Base-by-base conservation (phyloP, 1,284 basidiomycete genomes). In the Apiotrichum sp. region DNA sequence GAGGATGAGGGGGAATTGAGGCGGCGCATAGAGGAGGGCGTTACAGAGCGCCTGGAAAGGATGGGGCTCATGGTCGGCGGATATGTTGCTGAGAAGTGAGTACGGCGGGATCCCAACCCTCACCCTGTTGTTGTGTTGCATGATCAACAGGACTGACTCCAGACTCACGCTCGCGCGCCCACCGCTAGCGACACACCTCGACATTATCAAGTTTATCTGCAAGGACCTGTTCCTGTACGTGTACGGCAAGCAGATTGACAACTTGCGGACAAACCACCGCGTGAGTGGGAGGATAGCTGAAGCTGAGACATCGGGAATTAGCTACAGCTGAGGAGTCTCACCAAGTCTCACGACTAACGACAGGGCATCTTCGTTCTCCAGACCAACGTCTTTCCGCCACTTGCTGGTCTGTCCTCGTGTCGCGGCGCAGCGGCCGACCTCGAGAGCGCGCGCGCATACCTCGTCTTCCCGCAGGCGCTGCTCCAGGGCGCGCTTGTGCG, bases 311-410 rank as follows among this genome's bases (percentile, higher is more conserved):
- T 22, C 22, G 22, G 22, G 22, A 22, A 22, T 22, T 22, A 22
- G 22, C 22, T 22, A 41, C 11, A 14, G 8, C 10, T 16, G 14
- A 41, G 40, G 40, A 41, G 40, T 38, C 13, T 13, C 36, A 22
- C 22, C 22, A 22, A 22, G 22, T 22, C 22, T 22, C 22, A 22
- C 22, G 22, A 22, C 13, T 8, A 38, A 38, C 36, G 36, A 8
- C 56, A 93, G 90, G 93, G 93, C 10, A 86, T 95, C 4, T 97
- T 93, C 64, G 93, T 97, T 2, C 79, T 97, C 1, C 91, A 95
- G 76, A 92, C 95, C 64, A 89, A 93, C 63, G 74, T 84, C 0
- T 96, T 96, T 78, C 89, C 87, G 62, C 89, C 93, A 0, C 83
- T 96, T 47, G 72, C 83, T 3, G 82, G 87, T 39, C 74, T 93